Evolutionary conservation across 2,329 filamentous ascomycete species (phyloP).

Genomic region (Ophiostoma sp.): DNA sequence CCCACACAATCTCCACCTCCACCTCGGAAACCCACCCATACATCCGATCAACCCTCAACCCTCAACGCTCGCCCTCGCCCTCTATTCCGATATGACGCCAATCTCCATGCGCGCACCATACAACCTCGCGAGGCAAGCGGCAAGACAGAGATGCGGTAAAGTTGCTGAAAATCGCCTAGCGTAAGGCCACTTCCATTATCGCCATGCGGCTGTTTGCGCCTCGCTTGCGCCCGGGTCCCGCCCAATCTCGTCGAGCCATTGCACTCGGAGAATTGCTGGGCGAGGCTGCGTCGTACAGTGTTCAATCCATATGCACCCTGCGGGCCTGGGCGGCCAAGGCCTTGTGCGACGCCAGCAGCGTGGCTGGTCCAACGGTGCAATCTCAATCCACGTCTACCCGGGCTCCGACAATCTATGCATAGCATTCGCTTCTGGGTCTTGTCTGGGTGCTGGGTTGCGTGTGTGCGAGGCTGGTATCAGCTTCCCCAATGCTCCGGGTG

Average conservation of each 20-base stretch:
- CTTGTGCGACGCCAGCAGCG: background rate
- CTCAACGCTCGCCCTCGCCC: background rate
- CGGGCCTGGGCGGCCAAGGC: background rate
- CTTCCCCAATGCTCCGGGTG: background rate
- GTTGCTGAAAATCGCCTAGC: too few relatives aligned
- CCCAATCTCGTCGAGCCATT: background rate
- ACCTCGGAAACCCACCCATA: background rate
- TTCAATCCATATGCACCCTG: background rate
- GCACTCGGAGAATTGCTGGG: background rate
- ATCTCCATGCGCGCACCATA: too few relatives aligned
- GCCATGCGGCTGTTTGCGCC: too few relatives aligned
- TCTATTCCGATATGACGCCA: too few relatives aligned
- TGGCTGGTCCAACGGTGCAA: background rate
- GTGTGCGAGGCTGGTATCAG: background rate
- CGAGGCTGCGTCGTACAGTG: conserved; percentile 2
- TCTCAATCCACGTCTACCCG: background rate
- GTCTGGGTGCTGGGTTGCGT: background rate
- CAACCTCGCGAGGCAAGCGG: too few relatives aligned
- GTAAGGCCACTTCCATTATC: too few relatives aligned
- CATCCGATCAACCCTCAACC: background rate
- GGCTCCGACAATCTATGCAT: background rate
- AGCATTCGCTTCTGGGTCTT: too few relatives aligned
- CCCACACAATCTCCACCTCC: background rate
- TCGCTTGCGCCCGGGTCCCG: too few relatives aligned
- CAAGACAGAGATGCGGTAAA: too few relatives aligned